These are phyloP conservation scores for Tylopilus orsonianus DNA, from an alignment of 1,284 basidiomycete genomes.

Conservation along the genomic window DNA sequence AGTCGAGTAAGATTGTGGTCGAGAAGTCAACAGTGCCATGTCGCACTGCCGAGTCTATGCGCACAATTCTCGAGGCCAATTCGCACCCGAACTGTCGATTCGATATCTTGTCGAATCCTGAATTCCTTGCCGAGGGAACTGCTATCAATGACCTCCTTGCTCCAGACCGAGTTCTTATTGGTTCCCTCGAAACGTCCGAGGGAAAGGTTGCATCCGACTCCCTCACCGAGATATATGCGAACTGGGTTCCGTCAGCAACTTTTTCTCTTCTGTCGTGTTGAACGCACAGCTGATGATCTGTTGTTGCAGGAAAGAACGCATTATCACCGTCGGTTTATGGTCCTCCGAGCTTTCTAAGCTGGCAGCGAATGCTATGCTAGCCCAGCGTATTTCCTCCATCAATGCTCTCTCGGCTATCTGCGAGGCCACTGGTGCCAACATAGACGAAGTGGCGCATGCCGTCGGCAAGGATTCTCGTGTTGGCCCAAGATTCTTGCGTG, in stretches of 20 bases:
- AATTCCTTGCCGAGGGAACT: conserved; percentile 98
- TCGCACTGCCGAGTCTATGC: conserved; percentile 98
- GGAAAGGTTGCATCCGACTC: conserved; percentile 81
- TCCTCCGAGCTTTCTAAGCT: conserved; percentile 98
- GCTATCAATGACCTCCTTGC: conserved; percentile 86
- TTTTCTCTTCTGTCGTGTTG: not conserved
- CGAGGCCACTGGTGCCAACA: conserved; percentile 99
- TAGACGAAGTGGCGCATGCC: conserved; percentile 95
- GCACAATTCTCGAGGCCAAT: conserved; percentile 98
- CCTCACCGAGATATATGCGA: conserved; percentile 82
- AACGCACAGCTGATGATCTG: conserved; percentile 5
- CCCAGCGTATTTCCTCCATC: conserved; percentile 96
- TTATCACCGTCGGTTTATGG: conserved; percentile 97
- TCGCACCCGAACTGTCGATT: conserved; percentile 89
- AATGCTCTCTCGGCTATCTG: conserved; percentile 99
- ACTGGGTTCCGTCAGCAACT: conserved; percentile 89
- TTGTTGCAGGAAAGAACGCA: conserved; percentile 59
- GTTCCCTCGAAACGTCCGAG: conserved; percentile 86
- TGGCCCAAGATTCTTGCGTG: conserved; percentile 94
- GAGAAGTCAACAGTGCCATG: conserved; percentile 99
- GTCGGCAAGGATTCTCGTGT: conserved; percentile 93
- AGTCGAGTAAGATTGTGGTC: conserved; percentile 94
- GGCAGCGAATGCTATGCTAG: conserved; percentile 98
- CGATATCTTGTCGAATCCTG: conserved; percentile 98
- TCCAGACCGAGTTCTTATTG: conserved; percentile 97